Conservation (phyloP, 345 rosid species). For the Gossypium rotundifolium region DNA sequence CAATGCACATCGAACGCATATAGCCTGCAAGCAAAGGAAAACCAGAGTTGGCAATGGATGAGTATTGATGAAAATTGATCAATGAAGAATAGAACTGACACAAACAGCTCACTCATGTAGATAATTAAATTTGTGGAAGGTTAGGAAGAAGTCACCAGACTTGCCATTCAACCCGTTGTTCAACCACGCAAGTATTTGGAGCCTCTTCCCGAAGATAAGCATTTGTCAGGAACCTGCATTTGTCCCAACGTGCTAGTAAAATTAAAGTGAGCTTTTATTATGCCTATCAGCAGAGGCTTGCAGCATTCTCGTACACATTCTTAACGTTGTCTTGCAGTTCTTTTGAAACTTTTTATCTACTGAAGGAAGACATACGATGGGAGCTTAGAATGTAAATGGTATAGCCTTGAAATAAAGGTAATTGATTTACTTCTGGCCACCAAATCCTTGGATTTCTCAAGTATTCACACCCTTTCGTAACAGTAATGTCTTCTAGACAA, state of each 20-base stretch:
- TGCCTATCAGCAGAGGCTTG: not conserved
- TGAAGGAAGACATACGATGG: not conserved
- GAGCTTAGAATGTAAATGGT: not conserved
- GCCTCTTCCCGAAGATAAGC: constrained; percentile 91
- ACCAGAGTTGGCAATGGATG: constrained; percentile 6
- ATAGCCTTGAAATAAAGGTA: not conserved
- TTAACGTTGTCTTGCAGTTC: not conserved
- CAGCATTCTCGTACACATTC: not conserved
- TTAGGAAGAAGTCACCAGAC: constrained; percentile 25
- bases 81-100: not conserved
- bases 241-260: not conserved
- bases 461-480: not conserved
- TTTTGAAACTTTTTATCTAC: not conserved
- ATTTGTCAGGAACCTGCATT: constrained; percentile 82
- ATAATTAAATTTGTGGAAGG: constrained; percentile 25
- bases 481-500: not conserved
- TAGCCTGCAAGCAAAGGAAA: constrained; percentile 51
- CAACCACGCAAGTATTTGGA: constrained; percentile 92
- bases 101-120: not conserved
- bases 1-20: constrained; percentile 99
- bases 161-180: constrained; percentile 99
- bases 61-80: constrained; percentile 2
- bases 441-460: not conserved
- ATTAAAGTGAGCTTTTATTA: too few species aligned
- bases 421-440: not conserved